Percentiles rank a stretch among this genome's conserved stretches.
Evolutionary conservation across 2,329 filamentous ascomycete species (phyloP).

Genomic region (Endothia cerciana): DNA sequence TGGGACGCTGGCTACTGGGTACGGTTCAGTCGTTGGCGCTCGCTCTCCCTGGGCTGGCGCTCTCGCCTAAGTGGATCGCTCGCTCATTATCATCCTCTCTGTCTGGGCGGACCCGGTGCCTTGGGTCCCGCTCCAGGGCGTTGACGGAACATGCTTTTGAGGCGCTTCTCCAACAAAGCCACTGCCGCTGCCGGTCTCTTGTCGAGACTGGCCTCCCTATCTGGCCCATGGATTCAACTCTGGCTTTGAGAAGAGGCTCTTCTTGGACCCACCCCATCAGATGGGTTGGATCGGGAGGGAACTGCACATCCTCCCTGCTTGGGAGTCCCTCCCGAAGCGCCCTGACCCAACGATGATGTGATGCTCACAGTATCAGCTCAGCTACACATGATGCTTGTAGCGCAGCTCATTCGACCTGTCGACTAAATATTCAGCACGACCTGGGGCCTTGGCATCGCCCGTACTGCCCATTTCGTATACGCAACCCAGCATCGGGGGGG

Average conservation of each 20-base stretch:
- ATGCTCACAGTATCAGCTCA: neutral
- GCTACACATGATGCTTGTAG: neutral
- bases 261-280: neutral
- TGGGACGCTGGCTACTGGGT: neutral
- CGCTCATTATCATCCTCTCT: neutral
- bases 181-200: constrained; percentile 17
- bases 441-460: neutral
- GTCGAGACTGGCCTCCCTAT: neutral
- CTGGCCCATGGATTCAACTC: neutral
- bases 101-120: neutral
- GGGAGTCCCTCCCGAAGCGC: neutral
- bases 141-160: too few relatives aligned
- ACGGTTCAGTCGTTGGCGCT: constrained; percentile 6
- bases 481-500: neutral
- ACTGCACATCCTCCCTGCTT: neutral
- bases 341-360: neutral
- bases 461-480: constrained; percentile 4
- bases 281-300: neutral
- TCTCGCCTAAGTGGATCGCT: neutral
- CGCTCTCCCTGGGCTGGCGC: neutral
- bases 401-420: neutral
- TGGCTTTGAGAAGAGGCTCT: constrained; percentile 6
- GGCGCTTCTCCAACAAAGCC: constrained; percentile 12
- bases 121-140: constrained; percentile 1
- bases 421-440: neutral